Percentiles rank a stretch among this genome's conserved stretches.
phyloP scores from a whole-genome alignment of 345 rosid genomes.

The Brassica carinata region DNA sequence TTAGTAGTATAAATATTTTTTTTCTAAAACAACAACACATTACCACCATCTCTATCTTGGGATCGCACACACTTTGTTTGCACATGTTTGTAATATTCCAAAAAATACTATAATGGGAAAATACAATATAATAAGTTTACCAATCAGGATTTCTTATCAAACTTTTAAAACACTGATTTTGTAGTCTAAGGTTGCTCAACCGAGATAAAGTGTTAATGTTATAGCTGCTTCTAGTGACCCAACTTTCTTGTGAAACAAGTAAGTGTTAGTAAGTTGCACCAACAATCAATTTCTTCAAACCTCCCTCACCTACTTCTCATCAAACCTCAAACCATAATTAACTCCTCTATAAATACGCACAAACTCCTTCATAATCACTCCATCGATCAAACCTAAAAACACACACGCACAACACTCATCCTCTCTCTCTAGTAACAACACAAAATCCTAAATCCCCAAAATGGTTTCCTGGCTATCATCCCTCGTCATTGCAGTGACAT shows the following conservation, averaged over 20 bases:
- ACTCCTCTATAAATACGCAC: constrained; percentile 19
- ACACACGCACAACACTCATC: background rate
- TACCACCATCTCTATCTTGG: background rate
- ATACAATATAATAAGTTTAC: background rate
- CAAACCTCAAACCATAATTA: constrained; percentile 17
- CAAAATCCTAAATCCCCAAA: background rate
- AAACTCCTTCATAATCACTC: constrained; percentile 17
- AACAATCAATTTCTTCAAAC: constrained; percentile 3
- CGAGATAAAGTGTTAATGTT: background rate
- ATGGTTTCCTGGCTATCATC: constrained; percentile 26
- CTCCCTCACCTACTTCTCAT: constrained; percentile 24
- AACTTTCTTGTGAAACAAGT: constrained; percentile 20
- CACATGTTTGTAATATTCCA: background rate
- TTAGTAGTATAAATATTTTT: no score
- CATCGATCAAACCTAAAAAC: constrained; percentile 6
- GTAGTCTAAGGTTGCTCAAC: background rate
- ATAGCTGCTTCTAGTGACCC: background rate
- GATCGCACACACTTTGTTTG: background rate
- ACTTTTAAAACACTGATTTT: background rate
- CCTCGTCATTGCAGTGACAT: constrained; percentile 30
- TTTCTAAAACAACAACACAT: background rate
- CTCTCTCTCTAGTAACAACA: background rate
- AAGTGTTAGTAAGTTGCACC: constrained; percentile 29
- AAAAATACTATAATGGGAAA: background rate
- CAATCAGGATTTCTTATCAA: background rate